phyloP scores from a whole-genome alignment of 768 basidiomycete genomes.

The Boletellus ananiceps region DNA sequence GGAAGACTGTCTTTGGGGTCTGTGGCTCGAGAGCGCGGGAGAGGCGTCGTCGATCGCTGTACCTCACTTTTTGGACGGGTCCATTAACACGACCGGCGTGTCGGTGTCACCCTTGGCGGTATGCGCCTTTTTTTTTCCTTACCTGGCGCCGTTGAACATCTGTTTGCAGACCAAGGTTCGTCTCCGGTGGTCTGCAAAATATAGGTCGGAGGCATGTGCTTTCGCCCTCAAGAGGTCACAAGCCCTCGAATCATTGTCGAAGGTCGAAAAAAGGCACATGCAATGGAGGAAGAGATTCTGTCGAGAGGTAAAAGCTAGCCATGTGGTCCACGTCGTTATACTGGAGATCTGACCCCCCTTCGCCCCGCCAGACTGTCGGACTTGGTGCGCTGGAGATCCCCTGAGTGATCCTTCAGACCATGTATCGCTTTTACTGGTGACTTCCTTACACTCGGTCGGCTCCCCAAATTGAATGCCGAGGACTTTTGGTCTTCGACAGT shows the following conservation, averaged over 20 bases:
- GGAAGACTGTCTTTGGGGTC: conserved; percentile 64
- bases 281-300: conserved; percentile 59
- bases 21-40: conserved; percentile 54
- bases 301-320: conserved; percentile 34
- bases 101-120: conserved; percentile 22
- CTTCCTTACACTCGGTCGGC: not conserved
- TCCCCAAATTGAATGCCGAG: not conserved
- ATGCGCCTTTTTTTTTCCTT: not conserved
- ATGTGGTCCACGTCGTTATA: not conserved
- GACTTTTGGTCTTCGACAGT: not conserved
- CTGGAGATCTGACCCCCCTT: not conserved
- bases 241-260: conserved; percentile 31
- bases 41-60: conserved; percentile 22
- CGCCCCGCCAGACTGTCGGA: conserved; percentile 16
- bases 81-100: conserved; percentile 3
- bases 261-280: conserved; percentile 38
- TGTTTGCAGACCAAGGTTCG: conserved; percentile 36
- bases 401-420: not conserved
- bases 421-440: not conserved
- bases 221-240: conserved; percentile 38
- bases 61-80: conserved; percentile 8
- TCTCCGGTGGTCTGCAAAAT: conserved; percentile 44
- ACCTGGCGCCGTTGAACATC: not conserved
- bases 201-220: conserved; percentile 51
- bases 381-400: conserved; percentile 12